Percentiles rank a stretch among this genome's conserved stretches.
These are phyloP conservation scores for Colletotrichum coccodes DNA, from an alignment of 2,329 filamentous ascomycete genomes.

Conservation along the genomic window DNA sequence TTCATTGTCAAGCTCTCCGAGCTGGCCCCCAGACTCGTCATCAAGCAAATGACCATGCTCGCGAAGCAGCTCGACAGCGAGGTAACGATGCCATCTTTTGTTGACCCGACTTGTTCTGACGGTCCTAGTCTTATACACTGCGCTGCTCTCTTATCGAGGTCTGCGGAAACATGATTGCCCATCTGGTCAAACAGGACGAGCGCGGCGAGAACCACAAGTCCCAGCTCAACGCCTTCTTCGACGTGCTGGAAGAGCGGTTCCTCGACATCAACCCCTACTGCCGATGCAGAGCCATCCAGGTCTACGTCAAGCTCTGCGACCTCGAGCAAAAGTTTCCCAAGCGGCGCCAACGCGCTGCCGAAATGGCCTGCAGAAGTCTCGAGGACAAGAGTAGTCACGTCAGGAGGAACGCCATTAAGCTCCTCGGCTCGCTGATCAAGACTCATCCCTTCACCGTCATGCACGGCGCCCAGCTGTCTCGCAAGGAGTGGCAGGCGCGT, in stretches of 20 bases:
- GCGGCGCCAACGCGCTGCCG: slow-evolving; percentile 85
- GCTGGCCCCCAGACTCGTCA: slow-evolving; percentile 88
- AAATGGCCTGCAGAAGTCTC: slow-evolving; percentile 87
- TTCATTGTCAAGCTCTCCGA: slow-evolving; percentile 96
- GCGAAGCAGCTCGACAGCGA: slow-evolving; percentile 97
- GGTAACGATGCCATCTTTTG: slow-evolving; percentile 52
- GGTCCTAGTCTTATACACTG: slow-evolving; percentile 82
- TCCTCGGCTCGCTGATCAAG: slow-evolving; percentile 87
- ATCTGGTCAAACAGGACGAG: slow-evolving; percentile 92
- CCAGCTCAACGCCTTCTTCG: slow-evolving; percentile 96
- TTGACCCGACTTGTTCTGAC: not conserved
- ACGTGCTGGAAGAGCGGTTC: slow-evolving; percentile 95
- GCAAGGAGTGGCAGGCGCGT: slow-evolving; percentile 85
- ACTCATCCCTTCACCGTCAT: slow-evolving; percentile 95
- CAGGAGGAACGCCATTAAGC: slow-evolving; percentile 91
- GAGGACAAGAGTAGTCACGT: slow-evolving; percentile 99
- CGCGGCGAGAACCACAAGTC: slow-evolving; percentile 92
- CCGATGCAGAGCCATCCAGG: slow-evolving; percentile 89
- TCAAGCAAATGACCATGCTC: slow-evolving; percentile 96
- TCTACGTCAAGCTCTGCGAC: slow-evolving; percentile 91
- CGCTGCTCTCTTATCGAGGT: slow-evolving; percentile 96
- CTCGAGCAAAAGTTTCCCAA: slow-evolving; percentile 97
- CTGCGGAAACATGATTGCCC: slow-evolving; percentile 92
- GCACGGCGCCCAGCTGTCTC: slow-evolving; percentile 86
- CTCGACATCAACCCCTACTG: slow-evolving; percentile 97